Conservation (phyloP, 1,284 basidiomycete genomes). For the Spongiforma sp. region DNA sequence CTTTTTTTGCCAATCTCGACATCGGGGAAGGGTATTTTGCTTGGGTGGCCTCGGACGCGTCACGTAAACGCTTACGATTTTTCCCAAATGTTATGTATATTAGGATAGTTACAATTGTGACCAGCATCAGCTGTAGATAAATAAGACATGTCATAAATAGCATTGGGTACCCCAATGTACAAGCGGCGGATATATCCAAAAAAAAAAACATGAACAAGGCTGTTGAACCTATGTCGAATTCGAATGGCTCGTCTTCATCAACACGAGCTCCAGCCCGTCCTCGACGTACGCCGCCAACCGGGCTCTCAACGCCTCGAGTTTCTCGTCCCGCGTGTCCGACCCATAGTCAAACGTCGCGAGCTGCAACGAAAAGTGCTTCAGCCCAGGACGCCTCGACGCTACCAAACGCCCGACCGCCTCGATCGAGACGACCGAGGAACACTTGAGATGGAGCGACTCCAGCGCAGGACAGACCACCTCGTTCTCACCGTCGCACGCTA, state of each 20-base stretch:
- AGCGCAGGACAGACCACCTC: conserved; percentile 30
- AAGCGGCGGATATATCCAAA: too few relatives aligned
- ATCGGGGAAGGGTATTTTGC: too few relatives aligned
- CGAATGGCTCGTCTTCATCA: conserved; percentile 26
- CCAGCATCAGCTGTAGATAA: too few relatives aligned
- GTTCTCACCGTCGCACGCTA: conserved; percentile 10
- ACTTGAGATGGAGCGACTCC: conserved; percentile 31
- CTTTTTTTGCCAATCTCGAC: too few relatives aligned
- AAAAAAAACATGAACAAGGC: too few relatives aligned
- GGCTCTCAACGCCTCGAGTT: conserved; percentile 18
- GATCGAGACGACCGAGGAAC: conserved; percentile 29
- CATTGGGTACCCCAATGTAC: too few relatives aligned
- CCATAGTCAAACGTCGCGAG: conserved; percentile 37
- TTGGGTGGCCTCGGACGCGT: too few relatives aligned
- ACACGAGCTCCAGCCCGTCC: conserved; percentile 19
- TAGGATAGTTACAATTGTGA: too few relatives aligned
- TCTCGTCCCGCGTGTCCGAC: conserved; percentile 33
- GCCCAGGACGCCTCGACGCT: conserved; percentile 27
- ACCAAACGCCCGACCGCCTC: conserved; percentile 32
- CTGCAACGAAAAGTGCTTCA: conserved; percentile 31
- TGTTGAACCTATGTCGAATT: too few relatives aligned
- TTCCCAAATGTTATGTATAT: too few relatives aligned
- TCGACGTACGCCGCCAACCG: conserved; percentile 23
- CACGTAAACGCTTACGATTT: too few relatives aligned
- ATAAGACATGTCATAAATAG: too few relatives aligned